Base-by-base conservation (phyloP, 208 protist species). In the Kentomonas sorsogonicus region DNA sequence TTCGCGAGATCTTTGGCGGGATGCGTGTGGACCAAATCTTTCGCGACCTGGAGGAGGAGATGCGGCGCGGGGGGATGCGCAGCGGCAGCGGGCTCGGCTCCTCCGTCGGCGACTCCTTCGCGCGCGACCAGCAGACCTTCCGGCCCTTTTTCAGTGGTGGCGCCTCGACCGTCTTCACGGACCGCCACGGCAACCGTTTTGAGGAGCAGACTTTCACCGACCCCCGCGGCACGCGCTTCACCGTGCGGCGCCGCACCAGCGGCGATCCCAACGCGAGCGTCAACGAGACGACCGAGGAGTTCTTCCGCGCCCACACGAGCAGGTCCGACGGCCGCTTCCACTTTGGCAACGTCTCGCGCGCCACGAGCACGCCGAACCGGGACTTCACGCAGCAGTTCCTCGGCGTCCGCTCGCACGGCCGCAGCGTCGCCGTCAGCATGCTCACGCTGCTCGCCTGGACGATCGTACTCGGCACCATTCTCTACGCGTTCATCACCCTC, bases 11-110 rank as follows among this genome's bases (percentile, higher is more conserved):
- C 15, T 95, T 95, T 55, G 84, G 84, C 29, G 78, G 83, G 23
- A 87, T 94, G 83, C 69, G 77, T 0, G 72, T 94, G 26, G 88
- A 94, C 22, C 78, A 91, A 55, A 91, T 94, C 53, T 91, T 94
- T 62, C 73, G 79, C 4, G 69, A 90, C 51, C 30, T 94, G 29
- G 84, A 94, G 60, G 77, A 87, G 45, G 77, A 88, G 59, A 82
- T 89, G 73, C 79, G 72, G 16, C 60, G 73, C 1, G 64, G 74
- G 26, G 54, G 59, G 25, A 69, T 71, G 15, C 60, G 60, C 16
- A 20, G 26, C 3, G 40, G 48, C 29, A 15, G 62, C 31, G 67
- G 72, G 0, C 44, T 74, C 0, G 69, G 77, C 55, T 38, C 46
- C 16, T 59, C 72, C 22, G 69, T 84, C 5, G 73, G 72, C 2